Conservation (phyloP, 2,329 filamentous ascomycete species). For the Exophiala alcalophila region DNA sequence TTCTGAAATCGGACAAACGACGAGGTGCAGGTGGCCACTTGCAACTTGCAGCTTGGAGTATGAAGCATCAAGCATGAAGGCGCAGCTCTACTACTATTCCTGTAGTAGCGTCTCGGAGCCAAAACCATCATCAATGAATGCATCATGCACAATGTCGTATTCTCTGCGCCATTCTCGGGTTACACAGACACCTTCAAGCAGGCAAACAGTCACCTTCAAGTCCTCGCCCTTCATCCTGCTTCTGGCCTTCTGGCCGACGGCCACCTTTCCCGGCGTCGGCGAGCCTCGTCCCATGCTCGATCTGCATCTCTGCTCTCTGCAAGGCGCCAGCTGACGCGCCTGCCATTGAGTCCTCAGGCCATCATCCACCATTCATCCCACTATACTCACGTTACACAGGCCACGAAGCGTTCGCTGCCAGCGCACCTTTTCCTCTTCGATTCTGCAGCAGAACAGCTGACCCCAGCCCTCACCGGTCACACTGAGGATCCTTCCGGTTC, state of each 20-base stretch:
- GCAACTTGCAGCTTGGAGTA: too few relatives aligned
- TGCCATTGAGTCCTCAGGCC: constrained; percentile 1
- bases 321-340: constrained; percentile 10
- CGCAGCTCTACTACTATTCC: too few relatives aligned
- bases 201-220: constrained; percentile 1
- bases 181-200: constrained; percentile 1
- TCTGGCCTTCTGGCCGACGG: background rate
- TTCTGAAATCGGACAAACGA: too few relatives aligned
- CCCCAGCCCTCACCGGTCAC: constrained; percentile 12
- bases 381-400: background rate
- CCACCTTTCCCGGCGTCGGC: background rate
- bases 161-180: constrained; percentile 6
- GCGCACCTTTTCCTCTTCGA: constrained; percentile 1
- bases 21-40: too few relatives aligned
- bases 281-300: constrained; percentile 5
- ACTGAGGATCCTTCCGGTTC: constrained; percentile 6
- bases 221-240: background rate
- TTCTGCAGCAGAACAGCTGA: background rate
- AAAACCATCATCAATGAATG: too few relatives aligned
- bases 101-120: too few relatives aligned
- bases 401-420: constrained; percentile 4
- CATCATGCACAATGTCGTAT: constrained; percentile 17
- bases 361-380: constrained; percentile 1
- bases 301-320: background rate
- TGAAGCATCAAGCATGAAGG: too few relatives aligned